Evolutionary conservation across 345 rosid species (phyloP).

Genomic region (Pistacia integerrima): DNA sequence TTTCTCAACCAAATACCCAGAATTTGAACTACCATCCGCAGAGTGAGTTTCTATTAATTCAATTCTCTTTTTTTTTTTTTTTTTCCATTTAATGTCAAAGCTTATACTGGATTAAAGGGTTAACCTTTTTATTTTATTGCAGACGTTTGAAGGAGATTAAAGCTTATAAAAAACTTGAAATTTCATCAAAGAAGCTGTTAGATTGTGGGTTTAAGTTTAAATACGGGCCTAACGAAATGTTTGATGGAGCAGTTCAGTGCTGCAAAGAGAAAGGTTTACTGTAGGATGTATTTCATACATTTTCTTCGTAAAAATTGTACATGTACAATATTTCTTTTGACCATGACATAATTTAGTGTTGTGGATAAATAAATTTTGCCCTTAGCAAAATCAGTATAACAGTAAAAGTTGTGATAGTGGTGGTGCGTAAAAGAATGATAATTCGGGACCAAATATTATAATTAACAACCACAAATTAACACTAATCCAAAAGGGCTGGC

Average conservation of each 20-base stretch:
- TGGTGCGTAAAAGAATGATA: no score
- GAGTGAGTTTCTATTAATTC: constrained; percentile 40
- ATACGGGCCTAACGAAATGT: constrained; percentile 42
- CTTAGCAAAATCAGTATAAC: no score
- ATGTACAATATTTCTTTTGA: no score
- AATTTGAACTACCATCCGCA: constrained; percentile 37
- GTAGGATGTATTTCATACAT: not conserved
- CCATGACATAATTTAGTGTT: no score
- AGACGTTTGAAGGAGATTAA: constrained; percentile 25
- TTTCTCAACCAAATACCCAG: constrained; percentile 44
- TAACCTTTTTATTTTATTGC: not conserved
- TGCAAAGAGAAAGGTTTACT: constrained; percentile 44
- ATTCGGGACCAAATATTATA: no score
- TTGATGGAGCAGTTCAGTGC: constrained; percentile 40
- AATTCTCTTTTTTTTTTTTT: no score
- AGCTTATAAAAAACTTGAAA: constrained; percentile 24
- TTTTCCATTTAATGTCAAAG: no score
- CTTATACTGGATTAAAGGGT: not conserved
- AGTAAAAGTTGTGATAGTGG: no score
- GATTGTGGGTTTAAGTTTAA: constrained; percentile 48
- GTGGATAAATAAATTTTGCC: no score
- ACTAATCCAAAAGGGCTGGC: no score
- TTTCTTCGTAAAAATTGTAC: no score
- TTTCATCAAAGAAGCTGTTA: constrained; percentile 51
- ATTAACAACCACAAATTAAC: no score